Conservation (phyloP, 78 protist genomes). For the Chrysochromulina parva region DNA sequence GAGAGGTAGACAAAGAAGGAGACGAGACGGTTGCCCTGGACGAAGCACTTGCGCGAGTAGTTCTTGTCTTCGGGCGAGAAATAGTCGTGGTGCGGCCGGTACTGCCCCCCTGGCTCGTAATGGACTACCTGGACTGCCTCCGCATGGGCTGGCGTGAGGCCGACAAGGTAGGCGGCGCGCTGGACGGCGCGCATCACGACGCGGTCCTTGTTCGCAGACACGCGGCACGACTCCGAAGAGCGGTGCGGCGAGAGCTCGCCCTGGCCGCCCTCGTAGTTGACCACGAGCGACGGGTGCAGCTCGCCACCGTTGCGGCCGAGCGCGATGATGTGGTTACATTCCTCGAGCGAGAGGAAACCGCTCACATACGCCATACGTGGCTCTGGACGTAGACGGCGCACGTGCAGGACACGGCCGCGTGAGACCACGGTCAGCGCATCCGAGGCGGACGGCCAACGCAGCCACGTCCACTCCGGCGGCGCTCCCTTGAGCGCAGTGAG, state of each 20-base stretch:
- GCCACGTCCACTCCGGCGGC: neutral
- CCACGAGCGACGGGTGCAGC: constrained; percentile 1
- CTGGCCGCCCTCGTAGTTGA: neutral
- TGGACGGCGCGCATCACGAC: neutral
- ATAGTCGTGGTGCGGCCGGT: neutral
- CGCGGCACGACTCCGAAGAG: neutral
- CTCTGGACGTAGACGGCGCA: neutral
- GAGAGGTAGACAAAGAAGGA: constrained; percentile 28
- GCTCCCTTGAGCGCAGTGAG: neutral
- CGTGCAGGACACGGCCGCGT: neutral
- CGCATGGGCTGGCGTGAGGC: neutral
- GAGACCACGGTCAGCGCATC: neutral
- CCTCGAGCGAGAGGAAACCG: neutral
- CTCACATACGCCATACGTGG: neutral
- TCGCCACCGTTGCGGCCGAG: neutral
- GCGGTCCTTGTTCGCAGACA: neutral
- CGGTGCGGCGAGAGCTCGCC: neutral
- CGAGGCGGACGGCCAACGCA: neutral
- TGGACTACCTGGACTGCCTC: constrained; percentile 1
- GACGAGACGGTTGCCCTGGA: neutral
- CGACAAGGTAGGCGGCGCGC: neutral
- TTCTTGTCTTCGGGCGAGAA: neutral
- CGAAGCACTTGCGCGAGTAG: neutral
- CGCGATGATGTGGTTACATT: neutral
- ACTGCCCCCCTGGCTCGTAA: neutral